These are phyloP conservation scores for Globisporangium ultimum DNA, from an alignment of 352 stramenopile species.

Conservation along the genomic window DNA sequence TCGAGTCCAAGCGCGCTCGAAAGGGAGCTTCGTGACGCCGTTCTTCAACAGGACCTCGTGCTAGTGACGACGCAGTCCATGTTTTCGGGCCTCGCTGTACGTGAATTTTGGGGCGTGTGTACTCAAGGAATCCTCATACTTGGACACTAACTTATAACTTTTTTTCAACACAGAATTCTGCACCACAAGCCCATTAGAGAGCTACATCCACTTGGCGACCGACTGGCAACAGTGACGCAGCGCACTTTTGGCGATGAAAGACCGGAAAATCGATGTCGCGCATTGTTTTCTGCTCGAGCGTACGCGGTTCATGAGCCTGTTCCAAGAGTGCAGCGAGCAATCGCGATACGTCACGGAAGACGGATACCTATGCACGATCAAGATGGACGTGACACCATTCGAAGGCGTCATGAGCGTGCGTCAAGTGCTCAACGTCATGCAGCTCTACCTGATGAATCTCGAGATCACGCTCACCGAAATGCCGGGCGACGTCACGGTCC, in stretches of 20 bases:
- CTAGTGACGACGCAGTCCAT: slow-evolving; percentile 27
- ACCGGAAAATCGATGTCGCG: slow-evolving; percentile 26
- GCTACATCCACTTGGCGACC: slow-evolving; percentile 34
- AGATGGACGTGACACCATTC: slow-evolving; percentile 42
- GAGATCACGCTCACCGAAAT: slow-evolving; percentile 39
- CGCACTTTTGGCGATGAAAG: slow-evolving; percentile 23
- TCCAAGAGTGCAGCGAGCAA: slow-evolving; percentile 26
- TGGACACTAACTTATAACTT: background rate
- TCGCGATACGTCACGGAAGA: slow-evolving; percentile 28
- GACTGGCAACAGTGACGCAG: slow-evolving; percentile 29
- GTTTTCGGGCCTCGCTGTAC: slow-evolving; percentile 27
- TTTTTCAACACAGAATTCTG: slow-evolving; percentile 14
- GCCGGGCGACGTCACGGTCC: slow-evolving; percentile 35
- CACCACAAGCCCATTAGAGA: slow-evolving; percentile 28
- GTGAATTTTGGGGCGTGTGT: background rate
- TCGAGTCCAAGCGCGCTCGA: background rate
- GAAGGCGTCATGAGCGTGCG: slow-evolving; percentile 20
- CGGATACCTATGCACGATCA: slow-evolving; percentile 22
- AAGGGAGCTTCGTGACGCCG: slow-evolving; percentile 20
- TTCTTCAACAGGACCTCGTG: slow-evolving; percentile 26
- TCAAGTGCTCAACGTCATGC: slow-evolving; percentile 35
- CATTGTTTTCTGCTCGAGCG: slow-evolving; percentile 29
- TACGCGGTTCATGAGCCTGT: slow-evolving; percentile 22
- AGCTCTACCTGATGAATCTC: slow-evolving; percentile 40
- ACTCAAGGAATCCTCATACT: background rate